phyloP scores from a whole-genome alignment of 169 alveolate genomes.

The Plasmodium berghei region DNA sequence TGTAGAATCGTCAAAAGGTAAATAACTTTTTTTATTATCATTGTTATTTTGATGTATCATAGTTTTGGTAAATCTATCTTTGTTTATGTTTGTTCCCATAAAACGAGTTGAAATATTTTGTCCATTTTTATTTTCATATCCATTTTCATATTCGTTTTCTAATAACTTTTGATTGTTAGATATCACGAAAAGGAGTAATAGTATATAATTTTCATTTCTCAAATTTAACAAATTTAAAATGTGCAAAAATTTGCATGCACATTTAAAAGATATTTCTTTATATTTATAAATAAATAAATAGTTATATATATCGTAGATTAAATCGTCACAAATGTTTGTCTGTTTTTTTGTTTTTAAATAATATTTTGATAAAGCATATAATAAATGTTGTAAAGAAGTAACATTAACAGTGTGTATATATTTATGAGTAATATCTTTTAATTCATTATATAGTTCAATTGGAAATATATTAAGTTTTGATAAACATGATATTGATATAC shows the following conservation, averaged over 20 bases:
- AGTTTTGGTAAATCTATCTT: too few relatives aligned
- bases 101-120: too few relatives aligned
- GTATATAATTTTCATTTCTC: slow-evolving; percentile 41
- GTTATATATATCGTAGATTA: slow-evolving; percentile 51
- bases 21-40: not conserved
- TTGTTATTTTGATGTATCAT: not conserved
- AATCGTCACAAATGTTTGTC: not conserved
- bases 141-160: too few relatives aligned
- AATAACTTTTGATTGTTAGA: slow-evolving; percentile 24
- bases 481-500: slow-evolving; percentile 66
- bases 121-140: too few relatives aligned
- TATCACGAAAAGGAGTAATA: slow-evolving; percentile 28
- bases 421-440: slow-evolving; percentile 38
- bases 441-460: slow-evolving; percentile 48
- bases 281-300: slow-evolving; percentile 48
- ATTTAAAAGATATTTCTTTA: slow-evolving; percentile 46
- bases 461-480: slow-evolving; percentile 58
- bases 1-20: not conserved
- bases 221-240: slow-evolving; percentile 44
- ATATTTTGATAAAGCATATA: slow-evolving; percentile 50
- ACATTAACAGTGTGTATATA: slow-evolving; percentile 55
- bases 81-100: too few relatives aligned
- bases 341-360: slow-evolving; percentile 25
- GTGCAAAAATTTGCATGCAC: slow-evolving; percentile 64
- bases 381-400: slow-evolving; percentile 60